phyloP scores from a whole-genome alignment of 2,329 filamentous ascomycete genomes.

The Nannizzia gypsea region DNA sequence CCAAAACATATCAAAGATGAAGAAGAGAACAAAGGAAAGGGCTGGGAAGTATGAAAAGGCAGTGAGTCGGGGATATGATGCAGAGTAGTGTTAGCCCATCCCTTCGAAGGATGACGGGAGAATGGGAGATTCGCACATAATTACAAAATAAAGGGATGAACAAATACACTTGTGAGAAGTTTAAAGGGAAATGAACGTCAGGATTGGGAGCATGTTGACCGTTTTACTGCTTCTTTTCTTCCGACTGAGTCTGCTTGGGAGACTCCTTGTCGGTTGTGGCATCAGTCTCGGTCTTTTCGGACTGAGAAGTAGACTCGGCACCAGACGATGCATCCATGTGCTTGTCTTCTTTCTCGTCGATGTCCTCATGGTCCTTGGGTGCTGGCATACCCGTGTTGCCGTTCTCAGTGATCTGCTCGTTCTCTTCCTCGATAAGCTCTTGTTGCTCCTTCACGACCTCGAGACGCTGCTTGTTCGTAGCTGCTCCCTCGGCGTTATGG shows the following conservation, averaged over 20 bases:
- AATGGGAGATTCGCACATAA: not conserved
- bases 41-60: not conserved
- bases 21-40: not conserved
- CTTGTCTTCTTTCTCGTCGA: conserved; percentile 70
- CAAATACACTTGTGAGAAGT: not conserved
- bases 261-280: conserved; percentile 26
- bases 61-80: not conserved
- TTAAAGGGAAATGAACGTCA: not conserved
- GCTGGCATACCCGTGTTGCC: conserved; percentile 61
- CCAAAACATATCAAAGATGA: not conserved
- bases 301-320: conserved; percentile 36
- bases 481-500: conserved; percentile 88
- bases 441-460: conserved; percentile 98
- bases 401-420: conserved; percentile 75
- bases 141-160: not conserved
- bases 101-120: not conserved
- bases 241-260: conserved; percentile 13
- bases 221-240: conserved; percentile 21
- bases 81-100: not conserved
- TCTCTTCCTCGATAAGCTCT: conserved; percentile 94
- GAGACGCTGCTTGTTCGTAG: conserved; percentile 96
- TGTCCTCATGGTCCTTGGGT: conserved; percentile 77
- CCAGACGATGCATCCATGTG: conserved; percentile 41
- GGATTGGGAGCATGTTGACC: not conserved
- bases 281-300: conserved; percentile 23